A percentile compares a stretch with the other conserved stretches of the same genome.
Conservation (phyloP, 495 filamentous ascomycete species). For the Aspergillus nidulans region DNA sequence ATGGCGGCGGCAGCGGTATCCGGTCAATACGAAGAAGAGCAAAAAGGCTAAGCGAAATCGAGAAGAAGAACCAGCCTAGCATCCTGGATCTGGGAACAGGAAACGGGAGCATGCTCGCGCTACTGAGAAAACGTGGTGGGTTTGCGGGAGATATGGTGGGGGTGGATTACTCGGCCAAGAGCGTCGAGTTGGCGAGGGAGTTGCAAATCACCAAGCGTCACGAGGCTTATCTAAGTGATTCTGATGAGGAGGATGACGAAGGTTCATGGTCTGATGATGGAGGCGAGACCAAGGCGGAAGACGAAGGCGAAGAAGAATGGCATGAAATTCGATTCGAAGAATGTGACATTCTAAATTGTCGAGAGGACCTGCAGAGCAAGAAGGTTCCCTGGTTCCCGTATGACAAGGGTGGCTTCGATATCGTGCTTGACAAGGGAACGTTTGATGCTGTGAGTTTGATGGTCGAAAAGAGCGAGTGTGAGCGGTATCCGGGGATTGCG, state of each 20-base stretch:
- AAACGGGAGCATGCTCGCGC: conserved; percentile 84
- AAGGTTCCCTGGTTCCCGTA: conserved; percentile 31
- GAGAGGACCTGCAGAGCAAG: conserved; percentile 31
- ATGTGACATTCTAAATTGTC: conserved; percentile 67
- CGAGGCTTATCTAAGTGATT: conserved; percentile 37
- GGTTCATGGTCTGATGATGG: conserved; percentile 12
- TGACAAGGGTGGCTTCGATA: conserved; percentile 59
- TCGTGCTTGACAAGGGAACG: conserved; percentile 93
- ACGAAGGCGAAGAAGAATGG: conserved; percentile 9
- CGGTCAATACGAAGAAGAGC: conserved; percentile 6
- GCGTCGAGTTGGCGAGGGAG: conserved; percentile 64
- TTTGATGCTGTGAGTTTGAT: conserved; percentile 85
- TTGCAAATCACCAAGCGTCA: conserved; percentile 38
- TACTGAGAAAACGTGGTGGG: conserved; percentile 56
- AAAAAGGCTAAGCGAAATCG: not conserved
- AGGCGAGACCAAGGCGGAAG: conserved; percentile 13
- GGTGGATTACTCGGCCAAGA: conserved; percentile 76
- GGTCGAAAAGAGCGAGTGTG: conserved; percentile 49
- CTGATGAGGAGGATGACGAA: conserved; percentile 23
- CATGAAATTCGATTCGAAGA: conserved; percentile 56
- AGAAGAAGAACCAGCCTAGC: conserved; percentile 20
- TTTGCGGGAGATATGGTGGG: conserved; percentile 67
- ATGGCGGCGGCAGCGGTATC: not conserved
- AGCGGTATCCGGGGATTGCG: conserved; percentile 68
- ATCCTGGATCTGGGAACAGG: conserved; percentile 84